Base-by-base conservation (phyloP, 345 rosid genomes). In the Gossypium thurberi region DNA sequence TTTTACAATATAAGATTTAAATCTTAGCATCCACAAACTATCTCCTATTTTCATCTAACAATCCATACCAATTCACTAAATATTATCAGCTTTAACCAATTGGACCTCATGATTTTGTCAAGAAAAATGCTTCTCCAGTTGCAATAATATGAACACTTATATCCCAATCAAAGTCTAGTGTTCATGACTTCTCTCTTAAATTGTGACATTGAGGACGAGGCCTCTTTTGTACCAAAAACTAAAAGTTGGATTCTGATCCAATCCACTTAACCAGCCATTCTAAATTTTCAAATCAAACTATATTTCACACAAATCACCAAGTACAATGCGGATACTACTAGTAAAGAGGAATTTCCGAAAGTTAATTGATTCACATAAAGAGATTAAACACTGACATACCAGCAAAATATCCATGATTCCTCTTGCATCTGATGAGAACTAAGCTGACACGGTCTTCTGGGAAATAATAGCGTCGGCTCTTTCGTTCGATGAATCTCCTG, bases 371-470 rank as follows among this genome's bases (percentile, higher is more conserved):
- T 47, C 4, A 5, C 33, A 4, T 57, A 21, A 57, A 11, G 15
- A 57, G 61, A 21, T 2, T 28, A 0, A 50, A 13, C 44, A 65
- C 18, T 12, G 77, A 78, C 61, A 68, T 87, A 91, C 98, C 98
- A 50, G 98, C 96, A 76, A 91, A 92, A 85, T 78, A 89, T 13
- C 98, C 99, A 80, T 89, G 97, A 57, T 80, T 95, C 46, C 99
- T 84, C 84, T 95, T 92, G 53, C 98, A 92, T 78, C 83, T 88
- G 69, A 95, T 79, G 78, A 4, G 79, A 74, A 81, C 97, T 95
- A 60, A 97, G 98, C 77, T 95, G 98, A 86, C 75, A 91, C 56
- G 99, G 91, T 84, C 98, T 81, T 73, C 92, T 92, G 4, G 97
- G 87, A 70, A 84, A 78, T 59, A 87, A 79, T 40, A 92, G 87